Percentiles rank a stretch among this genome's conserved stretches.
Evolutionary conservation across 2,329 filamentous ascomycete species (phyloP).

Genomic region (Aspergillus japonicus): DNA sequence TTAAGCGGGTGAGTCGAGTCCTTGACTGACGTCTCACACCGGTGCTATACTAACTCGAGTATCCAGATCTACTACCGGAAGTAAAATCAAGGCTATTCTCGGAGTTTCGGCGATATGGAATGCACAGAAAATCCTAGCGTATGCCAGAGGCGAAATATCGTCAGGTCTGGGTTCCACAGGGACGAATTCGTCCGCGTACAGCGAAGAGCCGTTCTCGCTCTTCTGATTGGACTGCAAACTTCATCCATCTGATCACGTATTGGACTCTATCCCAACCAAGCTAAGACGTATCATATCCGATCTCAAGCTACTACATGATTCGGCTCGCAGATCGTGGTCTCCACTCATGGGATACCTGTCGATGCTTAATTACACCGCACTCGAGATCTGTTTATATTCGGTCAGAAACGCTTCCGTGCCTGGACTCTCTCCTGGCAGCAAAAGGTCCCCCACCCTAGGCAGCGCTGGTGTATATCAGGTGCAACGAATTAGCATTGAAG

Average conservation of each 20-base stretch:
- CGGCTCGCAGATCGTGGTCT: slow-evolving; percentile 11
- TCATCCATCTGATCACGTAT: slow-evolving; percentile 18
- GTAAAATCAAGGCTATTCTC: slow-evolving; percentile 29
- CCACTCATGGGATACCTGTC: slow-evolving; percentile 23
- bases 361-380: slow-evolving; percentile 29
- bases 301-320: slow-evolving; percentile 10
- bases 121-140: not conserved
- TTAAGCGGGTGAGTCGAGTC: slow-evolving; percentile 76
- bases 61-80: slow-evolving; percentile 50
- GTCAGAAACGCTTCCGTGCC: not conserved
- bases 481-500: not conserved
- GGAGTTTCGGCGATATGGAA: not conserved
- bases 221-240: slow-evolving; percentile 31
- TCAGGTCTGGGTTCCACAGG: not conserved
- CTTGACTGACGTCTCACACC: slow-evolving; percentile 1
- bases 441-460: not conserved
- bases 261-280: slow-evolving; percentile 13
- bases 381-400: not conserved
- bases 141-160: not conserved
- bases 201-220: not conserved
- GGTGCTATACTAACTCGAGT: slow-evolving; percentile 7
- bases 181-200: not conserved
- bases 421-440: not conserved
- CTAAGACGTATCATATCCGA: slow-evolving; percentile 23
- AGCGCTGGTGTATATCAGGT: slow-evolving; percentile 8